Evolutionary conservation across 306 rosid species (phyloP), one percentile per base, ranked within the genome.

Genomic region (Ormosia emarginata): DNA sequence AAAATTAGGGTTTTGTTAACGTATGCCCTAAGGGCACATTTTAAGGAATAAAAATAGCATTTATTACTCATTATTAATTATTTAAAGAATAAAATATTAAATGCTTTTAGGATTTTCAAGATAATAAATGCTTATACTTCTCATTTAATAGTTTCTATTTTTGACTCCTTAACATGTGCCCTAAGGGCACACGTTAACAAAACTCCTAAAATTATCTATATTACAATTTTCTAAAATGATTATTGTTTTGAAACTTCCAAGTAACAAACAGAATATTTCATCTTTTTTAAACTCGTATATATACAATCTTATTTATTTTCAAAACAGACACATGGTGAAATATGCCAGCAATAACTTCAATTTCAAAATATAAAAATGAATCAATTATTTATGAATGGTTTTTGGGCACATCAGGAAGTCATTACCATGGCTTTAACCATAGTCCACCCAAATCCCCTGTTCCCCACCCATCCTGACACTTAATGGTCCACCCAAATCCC

Each of bases 381-480:
- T 24, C 53, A 46, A 12, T 30, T 69, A 67, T 11, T 67, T 67
- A 56, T 4, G 7, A 44, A 67, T 41, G 36, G 12, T 30, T 61
- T 24, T 24, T 24, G 24, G 24, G 24, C 24, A 24, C 24, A 24
- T 24, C 24, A 24, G 24, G 24, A 24, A 24, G 24, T 24, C 24
- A 24, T 24, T 24, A 43, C 70, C 44, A 50, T 10, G 50, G 30
- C 32, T 66, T 78, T 56, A 81, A 73, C 67, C 65, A 29, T 33
- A 4, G 68, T 15, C 56, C 4, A 64, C 69, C 29, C 69, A 63
- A 53, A 63, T 43, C 66, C 67, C 79, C 17, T 46, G 55, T 40
- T 71, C 59, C 55, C 14, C 59, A 71, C 53, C 75, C 43, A 63
- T 50, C 29, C 37, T 14, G 63, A 81, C 72, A 57, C 77, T 44